Base-by-base conservation (phyloP, 306 rosid species). In the Sicyos baderoa region DNA sequence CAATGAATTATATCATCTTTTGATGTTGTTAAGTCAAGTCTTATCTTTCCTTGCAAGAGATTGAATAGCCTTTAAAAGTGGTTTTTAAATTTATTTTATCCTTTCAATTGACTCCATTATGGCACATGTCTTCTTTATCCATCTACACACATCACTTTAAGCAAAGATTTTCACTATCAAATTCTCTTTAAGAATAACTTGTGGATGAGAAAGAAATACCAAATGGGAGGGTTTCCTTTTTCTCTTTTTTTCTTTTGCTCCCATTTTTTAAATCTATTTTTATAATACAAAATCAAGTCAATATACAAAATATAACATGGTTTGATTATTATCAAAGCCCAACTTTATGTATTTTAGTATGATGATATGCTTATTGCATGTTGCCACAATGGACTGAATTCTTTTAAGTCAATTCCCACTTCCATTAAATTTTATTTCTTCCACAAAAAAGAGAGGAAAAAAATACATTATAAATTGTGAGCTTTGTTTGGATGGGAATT, bases 61-160 rank as follows among this genome's bases (percentile, higher is more conserved):
- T 64, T 4, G 40, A 37, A 13, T 21, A 32, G 0, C 0, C 22
- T 35, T 35, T 61, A 37, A 61, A 9, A 60, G 45, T 62, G 9
- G 68, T 8, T n/a, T 62, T 62, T 15, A 40, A 61, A 6, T 35
- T 0, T 16, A 27, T 29, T 61, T 35, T 9, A 62, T n/a, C 50
- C 68, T 62, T 62, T 62, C 3, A 62, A 42, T 63, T 42, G 71
- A 65, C 40, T 45, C 70, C 19, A 64, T 5, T 0, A 5, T 2
- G 32, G 21, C 71, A 65, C 71, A 65, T 65, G 54, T 65, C 35
- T 35, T 63, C 16, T 29, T 63, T 63, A 40, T 63, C 52, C 69
- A 63, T 63, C 32, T 45, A 51, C 18, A 12, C 35, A 58, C 44
- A 27, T 21, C 40, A 13, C 54, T 65, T 65, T 65, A 65, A 63